phyloP scores from a whole-genome alignment of 345 rosid species.

The Citrus glauca region DNA sequence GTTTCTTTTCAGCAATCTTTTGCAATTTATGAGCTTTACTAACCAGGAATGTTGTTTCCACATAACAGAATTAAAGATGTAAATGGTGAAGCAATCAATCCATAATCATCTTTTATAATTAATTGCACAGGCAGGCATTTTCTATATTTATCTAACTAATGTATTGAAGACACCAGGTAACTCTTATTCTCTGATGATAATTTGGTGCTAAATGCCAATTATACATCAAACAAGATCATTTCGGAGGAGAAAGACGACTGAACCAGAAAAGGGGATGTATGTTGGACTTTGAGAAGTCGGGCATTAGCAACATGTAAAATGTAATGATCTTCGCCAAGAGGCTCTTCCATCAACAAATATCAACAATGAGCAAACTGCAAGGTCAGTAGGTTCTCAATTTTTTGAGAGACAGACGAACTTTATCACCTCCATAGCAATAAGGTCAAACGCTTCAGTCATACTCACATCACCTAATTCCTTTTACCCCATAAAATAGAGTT shows the following conservation, averaged over 20 bases:
- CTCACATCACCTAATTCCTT: constrained; percentile 14
- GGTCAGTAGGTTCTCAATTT: constrained; percentile 16
- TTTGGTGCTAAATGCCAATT: constrained; percentile 33
- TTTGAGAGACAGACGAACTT: constrained; percentile 19
- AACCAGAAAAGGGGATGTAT: constrained; percentile 21
- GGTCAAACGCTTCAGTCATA: constrained; percentile 16
- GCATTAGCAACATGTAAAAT: constrained; percentile 4
- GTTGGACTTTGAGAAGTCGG: constrained; percentile 14
- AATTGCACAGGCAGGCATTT: constrained; percentile 46
- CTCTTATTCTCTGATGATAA: constrained; percentile 9
- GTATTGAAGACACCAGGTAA: background rate
- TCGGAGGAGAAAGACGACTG: constrained; percentile 23
- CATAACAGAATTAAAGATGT: no score
- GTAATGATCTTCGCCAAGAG: constrained; percentile 17
- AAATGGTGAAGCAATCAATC: no score
- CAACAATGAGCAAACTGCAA: background rate
- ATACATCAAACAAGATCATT: constrained; percentile 23
- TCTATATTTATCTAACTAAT: background rate
- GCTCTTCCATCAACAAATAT: constrained; percentile 8
- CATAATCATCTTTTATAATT: constrained; percentile 39
- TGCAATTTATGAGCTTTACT: no score
- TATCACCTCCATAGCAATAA: background rate
- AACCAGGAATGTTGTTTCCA: no score
- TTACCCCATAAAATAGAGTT: constrained; percentile 12
- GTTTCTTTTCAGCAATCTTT: background rate